Conservation (phyloP, 169 alveolate species). For the Eimeria sp. region DNA sequence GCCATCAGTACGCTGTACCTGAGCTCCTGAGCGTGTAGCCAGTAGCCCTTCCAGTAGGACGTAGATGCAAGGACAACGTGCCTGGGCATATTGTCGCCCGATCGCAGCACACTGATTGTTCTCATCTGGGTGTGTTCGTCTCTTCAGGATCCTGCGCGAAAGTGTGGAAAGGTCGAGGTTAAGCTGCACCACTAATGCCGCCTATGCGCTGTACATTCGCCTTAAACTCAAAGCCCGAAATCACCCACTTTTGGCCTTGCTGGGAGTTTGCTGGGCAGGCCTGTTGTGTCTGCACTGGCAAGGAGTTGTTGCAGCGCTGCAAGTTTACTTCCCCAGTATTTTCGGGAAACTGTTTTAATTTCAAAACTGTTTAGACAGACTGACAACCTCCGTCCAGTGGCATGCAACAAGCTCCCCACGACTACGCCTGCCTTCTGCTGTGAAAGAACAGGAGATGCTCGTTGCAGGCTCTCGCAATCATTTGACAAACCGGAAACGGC, state of each 20-base stretch:
- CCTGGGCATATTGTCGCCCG: not conserved
- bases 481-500: not conserved
- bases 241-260: slow-evolving; percentile 45
- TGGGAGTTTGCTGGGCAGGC: slow-evolving; percentile 32
- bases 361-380: not conserved
- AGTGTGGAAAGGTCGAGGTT: not conserved
- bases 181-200: not conserved
- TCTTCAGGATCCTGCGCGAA: slow-evolving; percentile 43
- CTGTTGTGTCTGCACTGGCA: slow-evolving; percentile 60
- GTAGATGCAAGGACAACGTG: not conserved
- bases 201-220: not conserved
- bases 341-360: slow-evolving; percentile 10
- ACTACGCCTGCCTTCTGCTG: not conserved
- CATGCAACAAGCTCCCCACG: not conserved
- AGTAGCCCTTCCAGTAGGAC: not conserved
- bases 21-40: not conserved
- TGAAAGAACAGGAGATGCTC: not conserved
- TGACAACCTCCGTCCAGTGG: not conserved
- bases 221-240: not conserved
- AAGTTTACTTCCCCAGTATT: slow-evolving; percentile 37
- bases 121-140: not conserved
- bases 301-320: slow-evolving; percentile 54
- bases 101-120: not conserved
- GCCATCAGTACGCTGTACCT: not conserved
- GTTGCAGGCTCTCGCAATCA: not conserved